These are phyloP conservation scores for Mallotus japonicus DNA, from an alignment of 441 rosid genomes.

Conservation along the genomic window DNA sequence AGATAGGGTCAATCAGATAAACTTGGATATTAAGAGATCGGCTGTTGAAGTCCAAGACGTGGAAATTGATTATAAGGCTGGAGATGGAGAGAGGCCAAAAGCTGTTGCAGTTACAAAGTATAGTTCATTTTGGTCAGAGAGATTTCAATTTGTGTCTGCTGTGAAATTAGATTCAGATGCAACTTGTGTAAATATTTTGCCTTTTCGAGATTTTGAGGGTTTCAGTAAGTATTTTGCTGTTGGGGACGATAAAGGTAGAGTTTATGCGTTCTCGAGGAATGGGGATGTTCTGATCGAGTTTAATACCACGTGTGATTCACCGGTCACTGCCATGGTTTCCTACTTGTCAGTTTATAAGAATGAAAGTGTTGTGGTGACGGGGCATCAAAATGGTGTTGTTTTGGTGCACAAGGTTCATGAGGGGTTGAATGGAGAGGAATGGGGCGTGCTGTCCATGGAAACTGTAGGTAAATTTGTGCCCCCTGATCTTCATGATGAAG, in stretches of 20 bases:
- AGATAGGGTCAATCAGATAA: conserved; percentile 24
- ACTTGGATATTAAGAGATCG: conserved; percentile 23
- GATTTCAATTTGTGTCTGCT: conserved; percentile 83
- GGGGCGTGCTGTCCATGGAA: conserved; percentile 53
- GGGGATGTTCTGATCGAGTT: conserved; percentile 81
- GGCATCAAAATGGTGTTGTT: conserved; percentile 73
- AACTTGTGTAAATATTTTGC: conserved; percentile 67
- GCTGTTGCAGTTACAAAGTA: conserved; percentile 60
- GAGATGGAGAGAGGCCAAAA: conserved; percentile 40
- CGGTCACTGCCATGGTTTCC: conserved; percentile 76
- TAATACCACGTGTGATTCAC: conserved; percentile 48
- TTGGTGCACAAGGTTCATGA: conserved; percentile 69
- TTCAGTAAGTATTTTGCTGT: conserved; percentile 80
- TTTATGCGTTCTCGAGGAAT: conserved; percentile 66
- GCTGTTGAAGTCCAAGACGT: conserved; percentile 27
- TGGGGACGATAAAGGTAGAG: conserved; percentile 79
- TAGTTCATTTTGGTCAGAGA: conserved; percentile 90
- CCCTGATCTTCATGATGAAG: conserved; percentile 42
- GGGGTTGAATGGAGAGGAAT: conserved; percentile 64
- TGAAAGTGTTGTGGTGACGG: conserved; percentile 74
- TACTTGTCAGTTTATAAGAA: conserved; percentile 65
- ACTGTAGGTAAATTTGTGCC: conserved; percentile 43
- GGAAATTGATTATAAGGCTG: conserved; percentile 21
- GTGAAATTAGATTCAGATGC: conserved; percentile 78
- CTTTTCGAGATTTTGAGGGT: conserved; percentile 77